Conservation (phyloP, 192 early-diverging fungal species). For the Neocallimastix lanati region DNA sequence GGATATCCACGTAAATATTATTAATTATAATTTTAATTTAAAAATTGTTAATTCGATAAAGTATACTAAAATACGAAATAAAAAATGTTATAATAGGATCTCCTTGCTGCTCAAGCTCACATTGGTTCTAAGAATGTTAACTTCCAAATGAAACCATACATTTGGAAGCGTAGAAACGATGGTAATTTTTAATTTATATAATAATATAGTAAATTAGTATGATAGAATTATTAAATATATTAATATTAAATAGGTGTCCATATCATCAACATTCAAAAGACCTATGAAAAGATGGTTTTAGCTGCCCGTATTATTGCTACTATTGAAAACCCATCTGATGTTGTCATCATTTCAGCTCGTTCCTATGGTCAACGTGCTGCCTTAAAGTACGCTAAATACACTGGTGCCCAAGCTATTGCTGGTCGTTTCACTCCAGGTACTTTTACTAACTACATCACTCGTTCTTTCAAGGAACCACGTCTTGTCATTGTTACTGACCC, state of each 20-base stretch:
- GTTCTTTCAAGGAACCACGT: slow-evolving; percentile 97
- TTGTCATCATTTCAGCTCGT: slow-evolving; percentile 92
- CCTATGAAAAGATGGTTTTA: slow-evolving; percentile 98
- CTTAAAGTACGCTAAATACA: slow-evolving; percentile 96
- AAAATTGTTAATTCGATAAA: no score
- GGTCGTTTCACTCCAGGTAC: slow-evolving; percentile 99
- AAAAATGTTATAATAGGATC: neutral
- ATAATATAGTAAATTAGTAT: neutral
- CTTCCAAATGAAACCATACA: slow-evolving; percentile 85
- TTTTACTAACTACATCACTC: slow-evolving; percentile 99
- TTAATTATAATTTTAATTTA: no score
- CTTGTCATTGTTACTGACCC: slow-evolving; percentile 96
- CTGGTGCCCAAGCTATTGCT: slow-evolving; percentile 94
- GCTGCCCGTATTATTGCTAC: slow-evolving; percentile 97
- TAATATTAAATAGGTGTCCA: slow-evolving; percentile 45
- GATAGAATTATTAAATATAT: neutral
- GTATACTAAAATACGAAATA: no score
- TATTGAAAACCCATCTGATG: slow-evolving; percentile 96
- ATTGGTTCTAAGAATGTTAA: slow-evolving; percentile 60
- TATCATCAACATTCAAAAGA: slow-evolving; percentile 99
- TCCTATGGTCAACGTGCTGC: slow-evolving; percentile 96
- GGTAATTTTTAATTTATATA: slow-evolving; percentile 19
- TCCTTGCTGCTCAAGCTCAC: neutral
- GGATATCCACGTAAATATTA: neutral
- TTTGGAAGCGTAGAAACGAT: slow-evolving; percentile 93